Percentiles rank a stretch among this genome's conserved stretches.
phyloP scores from a whole-genome alignment of 2,329 filamentous ascomycete genomes.

The Helicocarpus griseus region DNA sequence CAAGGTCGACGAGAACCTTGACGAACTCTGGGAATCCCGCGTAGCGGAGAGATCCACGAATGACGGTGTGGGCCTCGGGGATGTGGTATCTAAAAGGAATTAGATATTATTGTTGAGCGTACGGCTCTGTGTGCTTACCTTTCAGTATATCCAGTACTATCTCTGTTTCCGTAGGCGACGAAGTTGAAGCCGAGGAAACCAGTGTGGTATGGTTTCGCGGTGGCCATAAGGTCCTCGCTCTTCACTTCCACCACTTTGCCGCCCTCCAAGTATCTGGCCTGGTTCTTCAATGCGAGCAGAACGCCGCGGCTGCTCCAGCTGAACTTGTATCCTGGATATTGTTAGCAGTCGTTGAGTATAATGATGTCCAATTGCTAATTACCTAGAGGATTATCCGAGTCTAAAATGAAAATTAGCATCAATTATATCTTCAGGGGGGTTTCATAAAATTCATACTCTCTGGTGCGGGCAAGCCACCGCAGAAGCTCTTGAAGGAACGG shows the following conservation, averaged over 20 bases:
- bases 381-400: too few relatives aligned
- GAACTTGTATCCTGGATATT: constrained; percentile 95
- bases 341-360: too few relatives aligned
- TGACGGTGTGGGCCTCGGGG: constrained; percentile 78
- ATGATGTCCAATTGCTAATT: too few relatives aligned
- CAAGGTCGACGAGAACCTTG: constrained; percentile 76
- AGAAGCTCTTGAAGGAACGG: constrained; percentile 70
- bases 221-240: constrained; percentile 66
- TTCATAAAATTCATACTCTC: too few relatives aligned
- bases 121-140: too few relatives aligned
- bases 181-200: constrained; percentile 83
- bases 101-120: too few relatives aligned
- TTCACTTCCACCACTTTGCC: constrained; percentile 62
- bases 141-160: constrained; percentile 79
- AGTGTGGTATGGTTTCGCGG: constrained; percentile 82
- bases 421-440: too few relatives aligned
- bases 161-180: constrained; percentile 87
- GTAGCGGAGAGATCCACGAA: constrained; percentile 79
- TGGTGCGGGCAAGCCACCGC: constrained; percentile 63
- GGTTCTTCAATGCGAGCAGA: constrained; percentile 74
- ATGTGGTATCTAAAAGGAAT: too few relatives aligned
- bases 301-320: constrained; percentile 74
- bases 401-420: too few relatives aligned
- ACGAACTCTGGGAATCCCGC: constrained; percentile 86
- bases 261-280: constrained; percentile 72